Percentiles rank a stretch among this genome's conserved stretches.
Evolutionary conservation across 1,284 basidiomycete genomes (phyloP).

Genomic region (Sphagnurus paluster): DNA sequence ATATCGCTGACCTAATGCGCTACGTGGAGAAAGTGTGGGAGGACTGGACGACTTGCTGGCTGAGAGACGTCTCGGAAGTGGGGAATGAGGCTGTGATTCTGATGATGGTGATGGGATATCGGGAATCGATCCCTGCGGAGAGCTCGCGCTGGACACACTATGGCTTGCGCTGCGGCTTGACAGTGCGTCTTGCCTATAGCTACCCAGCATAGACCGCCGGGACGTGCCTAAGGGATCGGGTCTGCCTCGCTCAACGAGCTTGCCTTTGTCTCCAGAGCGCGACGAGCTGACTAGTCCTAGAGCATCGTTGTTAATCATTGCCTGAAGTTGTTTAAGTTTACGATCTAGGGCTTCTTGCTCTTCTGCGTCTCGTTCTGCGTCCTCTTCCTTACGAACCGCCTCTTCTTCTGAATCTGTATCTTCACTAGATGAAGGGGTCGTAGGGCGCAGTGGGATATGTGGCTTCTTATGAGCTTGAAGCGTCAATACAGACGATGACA

Average conservation of each 20-base stretch:
- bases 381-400: conserved; percentile 59
- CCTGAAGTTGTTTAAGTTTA: conserved; percentile 66
- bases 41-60: conserved; percentile 60
- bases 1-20: conserved; percentile 48
- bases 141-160: conserved; percentile 68
- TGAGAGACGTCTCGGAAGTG: conserved; percentile 54
- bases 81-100: conserved; percentile 45
- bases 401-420: conserved; percentile 60
- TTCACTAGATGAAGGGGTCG: conserved; percentile 51
- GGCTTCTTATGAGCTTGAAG: conserved; percentile 51
- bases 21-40: conserved; percentile 53
- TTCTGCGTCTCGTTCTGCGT: conserved; percentile 62
- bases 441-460: conserved; percentile 36
- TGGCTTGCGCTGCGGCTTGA: conserved; percentile 61
- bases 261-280: conserved; percentile 33
- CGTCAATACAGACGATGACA: conserved; percentile 68
- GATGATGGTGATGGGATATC: conserved; percentile 71
- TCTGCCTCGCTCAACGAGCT: conserved; percentile 47
- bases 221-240: conserved; percentile 37
- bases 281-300: conserved; percentile 67
- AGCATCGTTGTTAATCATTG: conserved; percentile 68
- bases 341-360: conserved; percentile 63
- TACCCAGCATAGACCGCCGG: conserved; percentile 34
- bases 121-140: conserved; percentile 73
- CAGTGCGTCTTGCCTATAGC: conserved; percentile 36